Percentiles rank a stretch among this genome's conserved stretches.
Evolutionary conservation across 1,139 yeast species (phyloP).

Genomic region (Lodderomyces theae): DNA sequence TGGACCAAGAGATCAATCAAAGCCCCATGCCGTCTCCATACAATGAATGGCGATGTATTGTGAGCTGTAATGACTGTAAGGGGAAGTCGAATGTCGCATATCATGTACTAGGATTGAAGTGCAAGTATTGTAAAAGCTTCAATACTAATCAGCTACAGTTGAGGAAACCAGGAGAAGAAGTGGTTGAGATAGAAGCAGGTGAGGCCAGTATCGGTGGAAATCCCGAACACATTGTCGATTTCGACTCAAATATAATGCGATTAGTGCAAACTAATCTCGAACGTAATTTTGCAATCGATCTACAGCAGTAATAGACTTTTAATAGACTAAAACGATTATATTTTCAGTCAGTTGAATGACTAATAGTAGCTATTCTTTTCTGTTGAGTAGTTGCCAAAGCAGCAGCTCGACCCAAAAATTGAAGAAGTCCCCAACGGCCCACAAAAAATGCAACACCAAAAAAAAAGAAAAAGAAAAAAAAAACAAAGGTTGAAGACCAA

Average conservation of each 20-base stretch:
- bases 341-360: too few relatives aligned
- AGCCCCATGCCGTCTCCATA: slow-evolving; percentile 83
- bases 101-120: slow-evolving; percentile 83
- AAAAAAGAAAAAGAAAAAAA: too few relatives aligned
- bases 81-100: slow-evolving; percentile 75
- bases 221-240: slow-evolving; percentile 9
- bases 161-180: slow-evolving; percentile 54
- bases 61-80: slow-evolving; percentile 86
- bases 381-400: too few relatives aligned
- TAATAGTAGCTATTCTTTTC: too few relatives aligned
- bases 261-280: slow-evolving; percentile 36
- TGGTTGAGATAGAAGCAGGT: slow-evolving; percentile 24
- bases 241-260: slow-evolving; percentile 25
- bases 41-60: slow-evolving; percentile 68
- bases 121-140: slow-evolving; percentile 82
- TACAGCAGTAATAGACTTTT: slow-evolving; percentile 9
- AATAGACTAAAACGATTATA: too few relatives aligned
- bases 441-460: too few relatives aligned
- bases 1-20: slow-evolving; percentile 76
- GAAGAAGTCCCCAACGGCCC: too few relatives aligned
- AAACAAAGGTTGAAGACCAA: too few relatives aligned
- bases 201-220: slow-evolving; percentile 11
- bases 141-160: slow-evolving; percentile 74
- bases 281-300: slow-evolving; percentile 38
- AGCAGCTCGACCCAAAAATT: too few relatives aligned